Evolutionary conservation across 148 eudicot genomes (phyloP).

Genomic region (Nepenthes gracilis): DNA sequence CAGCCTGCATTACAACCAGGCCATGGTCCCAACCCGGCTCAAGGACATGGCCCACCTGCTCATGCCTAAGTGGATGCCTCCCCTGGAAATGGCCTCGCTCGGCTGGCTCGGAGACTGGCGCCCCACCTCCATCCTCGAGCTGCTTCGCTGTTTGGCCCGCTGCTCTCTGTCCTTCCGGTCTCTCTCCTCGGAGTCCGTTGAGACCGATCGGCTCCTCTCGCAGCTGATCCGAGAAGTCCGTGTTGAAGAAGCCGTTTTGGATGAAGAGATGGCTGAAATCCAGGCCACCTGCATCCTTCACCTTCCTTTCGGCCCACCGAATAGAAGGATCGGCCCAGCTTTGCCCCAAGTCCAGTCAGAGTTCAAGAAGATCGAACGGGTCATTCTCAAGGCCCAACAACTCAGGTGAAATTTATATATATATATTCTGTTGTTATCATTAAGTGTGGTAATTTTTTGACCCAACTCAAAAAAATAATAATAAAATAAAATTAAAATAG

Average conservation of each 20-base stretch:
- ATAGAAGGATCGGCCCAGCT: slow-evolving; percentile 9
- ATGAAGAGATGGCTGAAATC: slow-evolving; percentile 89
- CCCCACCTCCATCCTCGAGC: slow-evolving; percentile 69
- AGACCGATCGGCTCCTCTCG: slow-evolving; percentile 29
- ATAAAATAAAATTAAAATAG: background rate
- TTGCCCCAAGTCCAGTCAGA: slow-evolving; percentile 35
- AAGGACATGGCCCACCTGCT: slow-evolving; percentile 60
- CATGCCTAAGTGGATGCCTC: slow-evolving; percentile 57
- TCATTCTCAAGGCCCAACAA: slow-evolving; percentile 68
- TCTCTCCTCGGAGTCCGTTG: slow-evolving; percentile 21
- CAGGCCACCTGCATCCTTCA: slow-evolving; percentile 71
- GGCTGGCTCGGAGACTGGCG: slow-evolving; percentile 96
- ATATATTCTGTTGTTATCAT: background rate
- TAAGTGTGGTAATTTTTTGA: background rate
- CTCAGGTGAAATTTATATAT: slow-evolving; percentile 75
- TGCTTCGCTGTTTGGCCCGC: slow-evolving; percentile 35
- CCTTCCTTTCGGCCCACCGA: slow-evolving; percentile 48
- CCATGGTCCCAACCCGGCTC: slow-evolving; percentile 37
- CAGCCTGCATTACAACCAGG: slow-evolving; percentile 38
- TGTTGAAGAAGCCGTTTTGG: slow-evolving; percentile 76
- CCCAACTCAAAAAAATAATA: background rate
- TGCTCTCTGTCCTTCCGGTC: slow-evolving; percentile 23
- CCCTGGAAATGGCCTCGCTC: slow-evolving; percentile 54
- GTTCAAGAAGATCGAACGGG: slow-evolving; percentile 69
- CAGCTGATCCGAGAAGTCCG: slow-evolving; percentile 59